phyloP scores from a whole-genome alignment of 2,329 filamentous ascomycete species.

The Cordyceps militaris region DNA sequence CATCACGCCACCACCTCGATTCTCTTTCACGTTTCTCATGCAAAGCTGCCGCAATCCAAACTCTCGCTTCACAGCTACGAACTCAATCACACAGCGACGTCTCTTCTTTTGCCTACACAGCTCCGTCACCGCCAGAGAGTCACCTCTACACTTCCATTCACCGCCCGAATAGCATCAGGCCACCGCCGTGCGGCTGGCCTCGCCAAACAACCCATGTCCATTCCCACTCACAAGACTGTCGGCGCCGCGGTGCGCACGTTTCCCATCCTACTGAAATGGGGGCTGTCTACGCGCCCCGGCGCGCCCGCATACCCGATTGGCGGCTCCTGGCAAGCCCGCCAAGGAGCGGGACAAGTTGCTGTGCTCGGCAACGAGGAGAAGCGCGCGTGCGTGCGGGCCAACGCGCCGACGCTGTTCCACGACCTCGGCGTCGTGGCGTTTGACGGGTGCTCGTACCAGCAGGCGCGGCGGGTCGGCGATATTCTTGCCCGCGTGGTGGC shows the following conservation, averaged over 20 bases:
- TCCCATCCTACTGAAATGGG: slow-evolving; percentile 3
- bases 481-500: slow-evolving; percentile 19
- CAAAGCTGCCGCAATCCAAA: too few relatives aligned
- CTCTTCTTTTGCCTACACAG: too few relatives aligned
- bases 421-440: slow-evolving; percentile 28
- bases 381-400: not conserved
- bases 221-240: not conserved
- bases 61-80: too few relatives aligned
- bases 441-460: slow-evolving; percentile 19
- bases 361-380: not conserved
- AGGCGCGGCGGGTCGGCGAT: slow-evolving; percentile 19
- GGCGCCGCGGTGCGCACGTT: not conserved
- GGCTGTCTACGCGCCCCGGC: not conserved
- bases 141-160: too few relatives aligned
- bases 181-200: too few relatives aligned
- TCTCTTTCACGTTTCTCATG: too few relatives aligned
- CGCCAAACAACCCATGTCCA: not conserved
- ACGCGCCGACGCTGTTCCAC: slow-evolving; percentile 19
- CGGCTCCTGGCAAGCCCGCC: not conserved
- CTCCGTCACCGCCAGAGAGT: too few relatives aligned
- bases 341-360: not conserved
- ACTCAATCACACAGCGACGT: too few relatives aligned
- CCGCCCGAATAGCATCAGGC: too few relatives aligned
- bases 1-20: too few relatives aligned
- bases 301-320: not conserved